Evolutionary conservation across 768 basidiomycete genomes (phyloP).

Genomic region (Suillus hirtellus): DNA sequence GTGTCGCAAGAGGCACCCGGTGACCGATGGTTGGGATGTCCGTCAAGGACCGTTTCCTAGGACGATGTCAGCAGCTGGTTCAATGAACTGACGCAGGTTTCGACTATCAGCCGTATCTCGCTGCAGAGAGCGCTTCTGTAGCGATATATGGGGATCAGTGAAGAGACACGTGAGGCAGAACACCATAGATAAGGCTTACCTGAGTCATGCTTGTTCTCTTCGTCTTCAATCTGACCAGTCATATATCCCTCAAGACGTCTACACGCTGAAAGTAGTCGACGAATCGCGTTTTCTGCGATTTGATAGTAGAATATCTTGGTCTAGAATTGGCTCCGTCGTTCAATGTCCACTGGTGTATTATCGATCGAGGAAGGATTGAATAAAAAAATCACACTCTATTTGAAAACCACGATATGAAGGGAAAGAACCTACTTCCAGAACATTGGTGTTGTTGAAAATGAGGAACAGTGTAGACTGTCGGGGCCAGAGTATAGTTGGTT

Average conservation of each 20-base stretch:
- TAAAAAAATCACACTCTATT: conserved; percentile 11
- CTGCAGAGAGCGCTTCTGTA: conserved; percentile 95
- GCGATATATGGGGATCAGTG: conserved; percentile 66
- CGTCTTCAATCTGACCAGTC: conserved; percentile 80
- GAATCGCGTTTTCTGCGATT: conserved; percentile 86
- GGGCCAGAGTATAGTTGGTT: too few species aligned
- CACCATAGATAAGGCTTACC: conserved; percentile 44
- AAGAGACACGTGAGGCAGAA: conserved; percentile 10
- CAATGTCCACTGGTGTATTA: conserved; percentile 68
- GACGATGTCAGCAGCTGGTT: conserved; percentile 78
- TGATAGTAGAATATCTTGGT: conserved; percentile 90
- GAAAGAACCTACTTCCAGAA: conserved; percentile 45
- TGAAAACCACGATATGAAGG: conserved; percentile 2
- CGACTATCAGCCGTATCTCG: conserved; percentile 93
- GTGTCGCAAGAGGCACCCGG: conserved; percentile 79
- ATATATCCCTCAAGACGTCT: conserved; percentile 83
- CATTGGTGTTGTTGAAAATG: conserved; percentile 29
- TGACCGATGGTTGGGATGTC: conserved; percentile 73
- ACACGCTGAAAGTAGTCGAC: conserved; percentile 83
- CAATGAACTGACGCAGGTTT: conserved; percentile 75
- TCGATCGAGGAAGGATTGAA: conserved; percentile 74
- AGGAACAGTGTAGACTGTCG: not conserved
- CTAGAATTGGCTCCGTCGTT: conserved; percentile 90
- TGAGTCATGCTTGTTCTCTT: conserved; percentile 80
- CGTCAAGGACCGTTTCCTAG: conserved; percentile 89